These are phyloP conservation scores for Sutorius australiensis DNA, from an alignment of 768 basidiomycete genomes.

Conservation along the genomic window DNA sequence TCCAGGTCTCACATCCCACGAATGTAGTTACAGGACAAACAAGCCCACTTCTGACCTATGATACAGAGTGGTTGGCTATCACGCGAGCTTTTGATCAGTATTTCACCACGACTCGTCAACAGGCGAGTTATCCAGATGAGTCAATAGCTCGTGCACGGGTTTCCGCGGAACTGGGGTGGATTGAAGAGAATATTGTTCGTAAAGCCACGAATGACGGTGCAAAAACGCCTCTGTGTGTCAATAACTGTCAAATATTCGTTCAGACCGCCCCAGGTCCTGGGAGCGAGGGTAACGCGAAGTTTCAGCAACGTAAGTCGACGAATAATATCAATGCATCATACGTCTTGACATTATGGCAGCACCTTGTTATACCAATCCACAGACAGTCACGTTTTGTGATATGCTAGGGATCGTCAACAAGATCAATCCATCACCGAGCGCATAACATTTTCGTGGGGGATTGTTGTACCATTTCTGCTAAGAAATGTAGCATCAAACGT, in stretches of 20 bases:
- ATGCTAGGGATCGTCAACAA: slow-evolving; percentile 80
- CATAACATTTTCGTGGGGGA: neutral
- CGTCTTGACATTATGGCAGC: slow-evolving; percentile 40
- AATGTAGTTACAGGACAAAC: slow-evolving; percentile 5
- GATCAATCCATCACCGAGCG: slow-evolving; percentile 37
- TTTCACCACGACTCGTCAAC: slow-evolving; percentile 53
- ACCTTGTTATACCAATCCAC: slow-evolving; percentile 79
- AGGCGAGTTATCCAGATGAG: slow-evolving; percentile 56
- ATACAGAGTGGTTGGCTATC: slow-evolving; percentile 94
- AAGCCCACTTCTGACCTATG: slow-evolving; percentile 55
- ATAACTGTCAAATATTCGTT: slow-evolving; percentile 62
- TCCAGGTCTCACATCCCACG: slow-evolving; percentile 33
- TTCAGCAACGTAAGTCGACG: slow-evolving; percentile 36
- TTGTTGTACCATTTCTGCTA: neutral
- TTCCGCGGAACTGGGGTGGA: slow-evolving; percentile 60
- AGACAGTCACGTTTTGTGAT: slow-evolving; percentile 80
- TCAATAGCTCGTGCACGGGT: slow-evolving; percentile 52
- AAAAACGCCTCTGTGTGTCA: slow-evolving; percentile 33
- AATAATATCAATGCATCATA: neutral
- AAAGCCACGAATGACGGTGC: neutral
- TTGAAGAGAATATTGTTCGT: slow-evolving; percentile 50
- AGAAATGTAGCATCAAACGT: neutral
- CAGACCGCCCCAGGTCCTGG: slow-evolving; percentile 59
- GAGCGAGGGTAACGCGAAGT: slow-evolving; percentile 37
- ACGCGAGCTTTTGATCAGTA: slow-evolving; percentile 80